Base-by-base conservation (phyloP, 2,329 filamentous ascomycete species). In the Aspergillus intermedius region DNA sequence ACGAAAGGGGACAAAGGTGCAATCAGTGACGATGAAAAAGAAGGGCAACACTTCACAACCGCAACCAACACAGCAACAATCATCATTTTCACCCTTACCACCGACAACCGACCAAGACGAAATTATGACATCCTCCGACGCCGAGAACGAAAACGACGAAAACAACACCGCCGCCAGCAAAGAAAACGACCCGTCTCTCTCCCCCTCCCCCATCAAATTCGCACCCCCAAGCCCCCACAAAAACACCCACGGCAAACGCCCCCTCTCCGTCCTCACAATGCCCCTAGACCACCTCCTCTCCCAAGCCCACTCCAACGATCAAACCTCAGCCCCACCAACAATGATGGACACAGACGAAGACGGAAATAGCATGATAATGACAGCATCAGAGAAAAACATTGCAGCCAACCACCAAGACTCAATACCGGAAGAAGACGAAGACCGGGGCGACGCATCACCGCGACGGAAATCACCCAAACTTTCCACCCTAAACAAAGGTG, bases 101-200 rank as follows among this genome's bases (percentile, higher is more conserved):
- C 10, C 42, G 34, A 42, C 9, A 21, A 45, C 30, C 41, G 51
- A 6, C 49, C 28, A 39, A 49, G 45, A 5, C 49, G 45, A 22
- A 50, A 58, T 30, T 13, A 46, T 60, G 48, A 53, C 69, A 49
- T 54, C 60, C n/a, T 42, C 40, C 5, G 19, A 53, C 25, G 55
- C 56, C 15, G 67, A 69, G 19, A 62, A 69, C 17, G 67, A 56
- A 35, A 40, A 40, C 17, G 9, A 13, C 13, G 34, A 35, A 7
- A 51, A 58, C 42, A 62, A 68, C 21, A 66, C 54, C 25, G 51
- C 56, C 40, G 49, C 56, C 35, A 70, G 67, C 47, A 77, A 78
- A 63, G 76, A 79, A 60, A 78, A 78, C 50, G 68, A 76, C 49
- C 68, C 70, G 7, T 67, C 67, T 1, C 58, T 70, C 17, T 74